These are phyloP conservation scores for Aureobasidium sp. DNA, from an alignment of 2,329 filamentous ascomycete species.

Conservation along the genomic window DNA sequence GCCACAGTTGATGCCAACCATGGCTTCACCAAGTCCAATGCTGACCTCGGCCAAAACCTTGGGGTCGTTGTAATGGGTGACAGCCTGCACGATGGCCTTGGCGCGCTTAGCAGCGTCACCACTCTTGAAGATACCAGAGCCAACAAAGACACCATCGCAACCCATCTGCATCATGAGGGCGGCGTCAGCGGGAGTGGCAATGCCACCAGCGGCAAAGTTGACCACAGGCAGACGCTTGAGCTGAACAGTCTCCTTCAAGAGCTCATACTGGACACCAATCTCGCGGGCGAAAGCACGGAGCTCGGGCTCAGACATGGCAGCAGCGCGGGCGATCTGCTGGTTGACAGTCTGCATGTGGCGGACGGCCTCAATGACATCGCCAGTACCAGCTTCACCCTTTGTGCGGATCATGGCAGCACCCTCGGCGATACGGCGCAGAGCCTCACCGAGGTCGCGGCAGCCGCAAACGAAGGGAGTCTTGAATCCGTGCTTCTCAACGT, in stretches of 20 bases:
- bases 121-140: constrained; percentile 94
- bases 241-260: constrained; percentile 80
- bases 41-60: constrained; percentile 81
- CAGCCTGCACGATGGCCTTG: constrained; percentile 88
- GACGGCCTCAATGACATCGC: constrained; percentile 93
- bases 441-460: constrained; percentile 89
- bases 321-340: constrained; percentile 66
- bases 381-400: constrained; percentile 95
- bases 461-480: constrained; percentile 90
- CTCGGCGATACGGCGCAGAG: constrained; percentile 80
- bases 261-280: constrained; percentile 64
- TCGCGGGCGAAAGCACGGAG: constrained; percentile 73
- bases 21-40: constrained; percentile 87
- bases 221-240: constrained; percentile 86
- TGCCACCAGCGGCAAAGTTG: constrained; percentile 95
- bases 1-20: constrained; percentile 88
- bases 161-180: constrained; percentile 99
- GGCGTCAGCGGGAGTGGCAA: constrained; percentile 97
- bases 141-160: constrained; percentile 96
- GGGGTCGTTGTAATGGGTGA: constrained; percentile 80
- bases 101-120: constrained; percentile 85
- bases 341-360: constrained; percentile 91
- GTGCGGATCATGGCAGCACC: constrained; percentile 98
- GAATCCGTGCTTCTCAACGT: constrained; percentile 83
- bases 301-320: constrained; percentile 57